phyloP scores from a whole-genome alignment of 768 basidiomycete species.

The Guyanaporus albipodus region DNA sequence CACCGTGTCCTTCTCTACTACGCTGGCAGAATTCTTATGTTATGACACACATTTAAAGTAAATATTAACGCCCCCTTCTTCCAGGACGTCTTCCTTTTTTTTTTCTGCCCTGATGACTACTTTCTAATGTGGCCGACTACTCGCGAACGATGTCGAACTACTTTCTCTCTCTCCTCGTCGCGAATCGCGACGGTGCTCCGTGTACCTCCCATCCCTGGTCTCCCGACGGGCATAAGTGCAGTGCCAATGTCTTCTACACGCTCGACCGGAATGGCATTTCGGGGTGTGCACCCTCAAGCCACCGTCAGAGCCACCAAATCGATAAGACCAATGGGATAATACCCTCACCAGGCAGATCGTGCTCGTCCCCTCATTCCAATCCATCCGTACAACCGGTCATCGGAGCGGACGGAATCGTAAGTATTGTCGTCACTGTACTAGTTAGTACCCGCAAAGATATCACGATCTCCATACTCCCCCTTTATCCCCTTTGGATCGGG shows the following conservation, averaged over 20 bases:
- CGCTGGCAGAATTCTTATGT: too few relatives aligned
- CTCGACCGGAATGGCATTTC: conserved; percentile 7
- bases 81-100: conserved; percentile 5
- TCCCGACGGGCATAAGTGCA: neutral
- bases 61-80: neutral
- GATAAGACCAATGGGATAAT: conserved; percentile 18
- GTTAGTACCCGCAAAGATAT: neutral
- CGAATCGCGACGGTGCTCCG: conserved; percentile 18
- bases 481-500: neutral
- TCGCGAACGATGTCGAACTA: too few relatives aligned
- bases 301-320: neutral
- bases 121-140: too few relatives aligned
- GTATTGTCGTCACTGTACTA: too few relatives aligned
- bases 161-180: too few relatives aligned
- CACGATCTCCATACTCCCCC: neutral
- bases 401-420: conserved; percentile 12
- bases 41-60: neutral
- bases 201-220: neutral
- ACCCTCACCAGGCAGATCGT: neutral
- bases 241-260: neutral
- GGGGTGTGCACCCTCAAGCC: conserved; percentile 1
- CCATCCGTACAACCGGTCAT: conserved; percentile 3
- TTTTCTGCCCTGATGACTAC: conserved; percentile 5
- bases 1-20: too few relatives aligned
- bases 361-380: neutral